These are phyloP conservation scores for Pulveroboletus sp. DNA, from an alignment of 768 basidiomycete species.

Conservation along the genomic window DNA sequence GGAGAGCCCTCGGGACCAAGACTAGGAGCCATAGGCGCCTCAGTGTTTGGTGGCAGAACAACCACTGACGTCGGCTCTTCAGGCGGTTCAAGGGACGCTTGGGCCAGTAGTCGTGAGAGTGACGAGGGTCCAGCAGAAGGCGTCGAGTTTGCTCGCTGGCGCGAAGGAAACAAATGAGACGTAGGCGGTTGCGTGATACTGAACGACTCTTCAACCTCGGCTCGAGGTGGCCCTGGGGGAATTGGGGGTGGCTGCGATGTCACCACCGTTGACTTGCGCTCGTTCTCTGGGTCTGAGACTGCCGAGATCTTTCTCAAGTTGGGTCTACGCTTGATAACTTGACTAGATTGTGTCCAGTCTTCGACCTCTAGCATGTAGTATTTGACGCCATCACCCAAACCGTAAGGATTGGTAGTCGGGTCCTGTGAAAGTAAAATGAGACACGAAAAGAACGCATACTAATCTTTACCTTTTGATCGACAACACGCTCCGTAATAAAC, in stretches of 20 bases:
- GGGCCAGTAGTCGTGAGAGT: conserved; percentile 72
- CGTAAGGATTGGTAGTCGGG: conserved; percentile 82
- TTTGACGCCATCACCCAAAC: conserved; percentile 82
- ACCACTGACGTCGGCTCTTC: conserved; percentile 32
- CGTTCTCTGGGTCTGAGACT: conserved; percentile 36
- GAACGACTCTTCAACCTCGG: conserved; percentile 72
- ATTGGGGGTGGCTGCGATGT: conserved; percentile 17
- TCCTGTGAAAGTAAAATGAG: conserved; percentile 44
- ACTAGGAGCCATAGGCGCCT: conserved; percentile 29
- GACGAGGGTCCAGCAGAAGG: conserved; percentile 73
- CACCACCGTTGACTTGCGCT: conserved; percentile 24
- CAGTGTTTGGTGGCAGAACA: conserved; percentile 25
- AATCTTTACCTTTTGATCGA: conserved; percentile 60
- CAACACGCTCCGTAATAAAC: conserved; percentile 79
- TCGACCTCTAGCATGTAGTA: conserved; percentile 93
- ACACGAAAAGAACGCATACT: neutral
- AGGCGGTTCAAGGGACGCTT: conserved; percentile 45
- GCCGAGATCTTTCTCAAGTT: conserved; percentile 47
- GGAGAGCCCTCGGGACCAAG: conserved; percentile 4
- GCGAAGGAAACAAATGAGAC: conserved; percentile 60
- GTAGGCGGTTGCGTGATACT: conserved; percentile 60
- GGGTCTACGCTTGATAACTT: conserved; percentile 52
- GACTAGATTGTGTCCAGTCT: conserved; percentile 80
- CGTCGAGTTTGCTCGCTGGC: conserved; percentile 61
- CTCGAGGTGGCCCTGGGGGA: conserved; percentile 59